phyloP scores from a whole-genome alignment of 2,329 filamentous ascomycete genomes.

The Lachnellula occidentalis region DNA sequence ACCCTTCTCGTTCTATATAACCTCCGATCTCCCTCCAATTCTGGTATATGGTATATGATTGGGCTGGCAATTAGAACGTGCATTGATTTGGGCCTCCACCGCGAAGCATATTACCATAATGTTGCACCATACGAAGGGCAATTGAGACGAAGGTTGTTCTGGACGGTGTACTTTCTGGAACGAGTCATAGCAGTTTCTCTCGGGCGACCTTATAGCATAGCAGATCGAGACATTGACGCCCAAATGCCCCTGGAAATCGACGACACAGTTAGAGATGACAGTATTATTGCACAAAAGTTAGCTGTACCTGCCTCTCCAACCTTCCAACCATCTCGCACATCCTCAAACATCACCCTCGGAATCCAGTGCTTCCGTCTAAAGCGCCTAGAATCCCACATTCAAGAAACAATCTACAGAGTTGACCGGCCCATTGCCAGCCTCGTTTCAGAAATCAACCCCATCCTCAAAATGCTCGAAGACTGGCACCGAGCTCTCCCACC shows the following conservation, averaged over 20 bases:
- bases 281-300: constrained; percentile 24
- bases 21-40: constrained; percentile 43
- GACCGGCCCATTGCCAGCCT: constrained; percentile 41
- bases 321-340: constrained; percentile 28
- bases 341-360: constrained; percentile 36
- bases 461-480: constrained; percentile 41
- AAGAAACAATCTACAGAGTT: constrained; percentile 46
- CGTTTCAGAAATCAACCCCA: constrained; percentile 41
- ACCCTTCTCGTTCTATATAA: constrained; percentile 44
- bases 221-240: constrained; percentile 47
- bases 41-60: constrained; percentile 50
- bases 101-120: constrained; percentile 39
- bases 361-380: constrained; percentile 42
- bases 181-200: constrained; percentile 45
- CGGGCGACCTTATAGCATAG: constrained; percentile 44
- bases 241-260: constrained; percentile 41
- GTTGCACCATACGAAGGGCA: constrained; percentile 39
- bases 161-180: constrained; percentile 47
- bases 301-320: constrained; percentile 30
- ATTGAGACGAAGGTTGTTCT: constrained; percentile 44
- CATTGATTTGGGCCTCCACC: constrained; percentile 46
- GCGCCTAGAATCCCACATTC: constrained; percentile 43
- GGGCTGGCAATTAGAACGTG: constrained; percentile 48
- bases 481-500: constrained; percentile 38
- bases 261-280: constrained; percentile 35